Evolutionary conservation across 1,284 basidiomycete species (phyloP).

Genomic region (Hymenochaete sp.): DNA sequence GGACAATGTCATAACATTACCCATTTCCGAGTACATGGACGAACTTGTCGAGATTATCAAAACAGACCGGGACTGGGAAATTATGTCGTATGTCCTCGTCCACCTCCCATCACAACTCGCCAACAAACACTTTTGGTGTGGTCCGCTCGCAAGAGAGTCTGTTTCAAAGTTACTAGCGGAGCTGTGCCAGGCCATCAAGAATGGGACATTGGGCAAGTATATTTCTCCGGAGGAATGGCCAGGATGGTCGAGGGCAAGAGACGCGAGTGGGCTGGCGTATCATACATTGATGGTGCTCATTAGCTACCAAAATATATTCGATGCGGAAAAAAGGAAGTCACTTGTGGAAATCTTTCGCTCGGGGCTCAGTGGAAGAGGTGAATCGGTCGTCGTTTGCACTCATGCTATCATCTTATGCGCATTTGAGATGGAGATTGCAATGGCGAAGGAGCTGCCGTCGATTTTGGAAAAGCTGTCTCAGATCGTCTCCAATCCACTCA

Average conservation of each 20-base stretch:
- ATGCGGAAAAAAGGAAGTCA: constrained; percentile 55
- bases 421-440: constrained; percentile 81
- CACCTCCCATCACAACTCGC: constrained; percentile 87
- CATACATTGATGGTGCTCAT: constrained; percentile 85
- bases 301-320: constrained; percentile 80
- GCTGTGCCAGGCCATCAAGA: constrained; percentile 65
- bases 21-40: constrained; percentile 71
- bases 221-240: constrained; percentile 51
- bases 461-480: constrained; percentile 87
- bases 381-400: constrained; percentile 86
- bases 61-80: constrained; percentile 84
- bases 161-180: constrained; percentile 58
- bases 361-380: constrained; percentile 72
- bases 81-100: constrained; percentile 87
- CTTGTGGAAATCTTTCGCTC: constrained; percentile 80
- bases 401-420: constrained; percentile 85
- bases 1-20: constrained; percentile 49
- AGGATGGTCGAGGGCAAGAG: constrained; percentile 58
- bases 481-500: constrained; percentile 90
- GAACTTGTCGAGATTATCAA: constrained; percentile 65
- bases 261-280: constrained; percentile 85
- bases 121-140: constrained; percentile 97
- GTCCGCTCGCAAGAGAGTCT: constrained; percentile 63
- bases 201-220: constrained; percentile 49
- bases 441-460: constrained; percentile 72